Evolutionary conservation across 1,139 yeast species (phyloP), one percentile per base, ranked within the genome.

Genomic region (Pichia sp.): DNA sequence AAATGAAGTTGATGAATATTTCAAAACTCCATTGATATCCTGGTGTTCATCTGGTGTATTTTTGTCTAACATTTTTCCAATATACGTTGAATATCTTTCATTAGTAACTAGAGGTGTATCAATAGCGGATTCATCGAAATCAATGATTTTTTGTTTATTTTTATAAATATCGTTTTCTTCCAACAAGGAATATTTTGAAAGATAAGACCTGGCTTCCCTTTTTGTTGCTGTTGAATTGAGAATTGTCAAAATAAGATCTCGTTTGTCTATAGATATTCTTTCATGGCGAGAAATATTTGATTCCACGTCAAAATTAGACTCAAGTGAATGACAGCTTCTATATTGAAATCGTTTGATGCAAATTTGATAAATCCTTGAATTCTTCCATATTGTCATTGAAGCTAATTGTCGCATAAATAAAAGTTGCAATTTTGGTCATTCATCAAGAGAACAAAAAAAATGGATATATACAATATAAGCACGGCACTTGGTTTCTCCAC

Each of bases 211-310:
- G 3, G 87, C 86, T 58, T 84, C 94, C 52, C 94, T 62, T 58
- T 81, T 82, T 1, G 92, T 83, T 10, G 90, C 84, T 5, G 94
- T 81, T 5, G 87, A 79, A 54, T 76, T 79, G 44, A 84, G 65
- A 32, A 84, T 81, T 4, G 87, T 78, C 27, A 82, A 64, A n/a
- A 83, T 79, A 41, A 84, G 62, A 49, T 79, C 79, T 41, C 63
- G 66, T 51, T 71, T 72, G 10, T 71, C 50, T 8, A 8, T 31
- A 11, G 33, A 31, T 11, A 8, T 11, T 31, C 33, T 31, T 11
- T 31, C 33, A 11, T 31, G 33, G 10, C 11, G 8, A 8, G 8
- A 8, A 11, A 31, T 31, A 11, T 31, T 31, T 11, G 33, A 31
- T 8, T 31, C 33, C 11, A 8, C 33, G 33, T 31, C 8, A 31